phyloP scores from a whole-genome alignment of 257 asterid genomes.

The Nicotiana sylvestris region DNA sequence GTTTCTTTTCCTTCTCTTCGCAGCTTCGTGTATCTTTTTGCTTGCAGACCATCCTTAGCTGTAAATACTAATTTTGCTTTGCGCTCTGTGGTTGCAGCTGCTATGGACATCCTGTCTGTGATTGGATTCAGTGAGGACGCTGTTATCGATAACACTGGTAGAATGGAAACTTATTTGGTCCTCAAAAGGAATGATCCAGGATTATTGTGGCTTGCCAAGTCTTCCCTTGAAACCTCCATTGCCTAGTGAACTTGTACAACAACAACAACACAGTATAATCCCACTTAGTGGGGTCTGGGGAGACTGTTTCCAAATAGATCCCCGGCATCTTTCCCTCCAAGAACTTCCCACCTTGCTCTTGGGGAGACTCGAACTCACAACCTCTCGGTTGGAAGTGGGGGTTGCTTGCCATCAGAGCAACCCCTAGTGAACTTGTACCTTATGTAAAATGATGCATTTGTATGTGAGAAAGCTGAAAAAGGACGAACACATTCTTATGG shows the following conservation, averaged over 20 bases:
- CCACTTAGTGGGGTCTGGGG: no score
- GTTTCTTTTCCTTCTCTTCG: background rate
- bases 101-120: slow-evolving; percentile 53
- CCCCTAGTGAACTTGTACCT: slow-evolving; percentile 10
- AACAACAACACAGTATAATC: no score
- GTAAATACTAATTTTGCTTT: background rate
- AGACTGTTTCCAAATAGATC: no score
- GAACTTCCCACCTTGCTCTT: no score
- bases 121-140: slow-evolving; percentile 68
- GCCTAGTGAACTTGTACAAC: slow-evolving; percentile 12
- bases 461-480: background rate
- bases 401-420: no score
- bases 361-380: no score
- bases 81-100: slow-evolving; percentile 48
- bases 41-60: background rate
- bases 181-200: slow-evolving; percentile 85
- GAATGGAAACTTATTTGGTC: slow-evolving; percentile 44
- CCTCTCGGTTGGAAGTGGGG: no score
- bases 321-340: no score
- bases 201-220: slow-evolving; percentile 82
- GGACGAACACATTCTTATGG: background rate
- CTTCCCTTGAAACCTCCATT: slow-evolving; percentile 49
- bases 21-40: background rate
- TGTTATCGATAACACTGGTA: slow-evolving; percentile 38
- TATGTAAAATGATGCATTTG: background rate